These are phyloP conservation scores for Dipteronia dyeriana DNA, from an alignment of 345 rosid species.

Conservation along the genomic window DNA sequence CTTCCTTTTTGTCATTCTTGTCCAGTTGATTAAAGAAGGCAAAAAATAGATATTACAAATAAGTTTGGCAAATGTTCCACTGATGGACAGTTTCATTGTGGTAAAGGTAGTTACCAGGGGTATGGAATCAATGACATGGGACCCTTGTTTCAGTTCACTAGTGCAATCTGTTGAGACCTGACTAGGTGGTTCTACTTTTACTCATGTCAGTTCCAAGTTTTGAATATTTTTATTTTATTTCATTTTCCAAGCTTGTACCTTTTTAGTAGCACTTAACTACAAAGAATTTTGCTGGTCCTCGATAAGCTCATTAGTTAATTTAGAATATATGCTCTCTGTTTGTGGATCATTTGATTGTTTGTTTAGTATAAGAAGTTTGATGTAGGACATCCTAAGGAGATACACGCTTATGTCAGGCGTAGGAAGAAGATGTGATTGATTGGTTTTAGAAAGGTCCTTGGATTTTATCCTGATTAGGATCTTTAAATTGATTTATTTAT, in stretches of 20 bases:
- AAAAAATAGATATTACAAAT: not conserved
- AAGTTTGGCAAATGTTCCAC: not conserved
- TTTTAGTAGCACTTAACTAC: not conserved
- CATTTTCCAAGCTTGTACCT: not conserved
- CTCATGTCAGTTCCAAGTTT: not conserved
- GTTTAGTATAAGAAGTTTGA: not conserved
- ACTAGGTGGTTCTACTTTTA: not conserved
- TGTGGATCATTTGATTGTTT: not conserved
- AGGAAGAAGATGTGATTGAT: no score
- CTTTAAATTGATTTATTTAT: no score
- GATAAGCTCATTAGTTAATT: not conserved
- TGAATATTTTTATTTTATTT: not conserved
- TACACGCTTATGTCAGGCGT: no score
- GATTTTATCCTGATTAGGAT: no score
- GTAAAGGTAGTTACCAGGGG: not conserved
- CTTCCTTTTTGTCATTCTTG: not conserved
- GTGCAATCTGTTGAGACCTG: not conserved
- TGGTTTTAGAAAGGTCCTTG: no score
- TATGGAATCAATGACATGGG: not conserved
- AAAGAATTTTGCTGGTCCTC: not conserved
- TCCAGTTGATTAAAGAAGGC: not conserved
- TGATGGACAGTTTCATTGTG: not conserved
- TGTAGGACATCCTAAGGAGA: no score
- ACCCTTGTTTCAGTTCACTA: not conserved
- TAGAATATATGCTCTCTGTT: not conserved